Conservation (phyloP, 352 stramenopile species). For the Elongisporangium prolatum region DNA sequence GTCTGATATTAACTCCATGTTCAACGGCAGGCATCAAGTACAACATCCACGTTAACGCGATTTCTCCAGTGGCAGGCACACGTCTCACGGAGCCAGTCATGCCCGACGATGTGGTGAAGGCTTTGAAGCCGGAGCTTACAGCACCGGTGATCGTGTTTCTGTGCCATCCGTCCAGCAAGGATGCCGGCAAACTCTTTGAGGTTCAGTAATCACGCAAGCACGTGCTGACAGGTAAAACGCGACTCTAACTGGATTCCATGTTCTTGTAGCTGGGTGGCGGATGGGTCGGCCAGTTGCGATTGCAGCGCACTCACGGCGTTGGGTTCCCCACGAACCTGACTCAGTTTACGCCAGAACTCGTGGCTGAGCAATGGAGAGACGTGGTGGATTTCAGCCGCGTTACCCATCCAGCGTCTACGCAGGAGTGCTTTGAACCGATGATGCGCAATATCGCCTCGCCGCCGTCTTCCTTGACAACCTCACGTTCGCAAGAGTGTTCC, state of each 20-base stretch:
- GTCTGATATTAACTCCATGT: background rate
- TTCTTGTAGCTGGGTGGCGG: constrained; percentile 34
- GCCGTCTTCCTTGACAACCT: constrained; percentile 48
- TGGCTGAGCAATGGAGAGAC: constrained; percentile 64
- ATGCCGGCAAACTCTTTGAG: constrained; percentile 54
- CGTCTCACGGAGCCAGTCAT: constrained; percentile 61
- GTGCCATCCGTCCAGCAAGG: constrained; percentile 46
- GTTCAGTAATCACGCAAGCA: background rate
- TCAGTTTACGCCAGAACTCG: constrained; percentile 56
- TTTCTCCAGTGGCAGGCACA: constrained; percentile 62
- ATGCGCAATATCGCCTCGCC: constrained; percentile 59
- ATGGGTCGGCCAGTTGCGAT: constrained; percentile 59
- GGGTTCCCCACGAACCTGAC: constrained; percentile 54
- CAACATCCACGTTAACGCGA: constrained; percentile 69
- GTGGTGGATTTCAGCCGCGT: constrained; percentile 61
- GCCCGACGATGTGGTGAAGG: constrained; percentile 49
- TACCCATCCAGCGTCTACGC: constrained; percentile 60
- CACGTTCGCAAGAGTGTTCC: constrained; percentile 43
- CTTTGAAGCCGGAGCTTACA: constrained; percentile 59
- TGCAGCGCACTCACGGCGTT: constrained; percentile 66
- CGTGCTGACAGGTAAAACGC: background rate
- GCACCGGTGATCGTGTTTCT: constrained; percentile 64
- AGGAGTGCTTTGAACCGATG: constrained; percentile 74
- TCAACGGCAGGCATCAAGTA: constrained; percentile 50
- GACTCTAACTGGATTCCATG: background rate